A percentile compares a stretch with the other conserved stretches of the same genome.
These are phyloP conservation scores for Elsinoe ampelina DNA, from an alignment of 2,329 filamentous ascomycete genomes.

Conservation along the genomic window DNA sequence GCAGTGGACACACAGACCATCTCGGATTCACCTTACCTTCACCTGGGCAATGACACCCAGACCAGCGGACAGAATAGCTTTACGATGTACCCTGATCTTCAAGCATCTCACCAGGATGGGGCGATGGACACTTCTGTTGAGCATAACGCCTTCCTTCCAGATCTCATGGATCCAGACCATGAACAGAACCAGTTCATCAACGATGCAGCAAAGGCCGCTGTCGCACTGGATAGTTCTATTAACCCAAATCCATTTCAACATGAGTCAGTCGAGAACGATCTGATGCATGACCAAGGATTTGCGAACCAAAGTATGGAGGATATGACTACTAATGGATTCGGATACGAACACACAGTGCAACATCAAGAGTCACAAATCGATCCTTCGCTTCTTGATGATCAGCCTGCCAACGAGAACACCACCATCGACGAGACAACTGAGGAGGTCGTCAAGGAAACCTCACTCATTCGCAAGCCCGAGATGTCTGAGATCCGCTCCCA, in stretches of 20 bases:
- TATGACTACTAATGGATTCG: background rate
- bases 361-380: background rate
- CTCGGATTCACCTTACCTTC: constrained; percentile 6
- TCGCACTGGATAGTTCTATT: constrained; percentile 2
- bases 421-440: background rate
- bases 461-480: background rate
- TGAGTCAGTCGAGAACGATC: background rate
- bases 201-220: background rate
- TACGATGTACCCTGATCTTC: constrained; percentile 3
- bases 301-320: background rate
- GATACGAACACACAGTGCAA: background rate
- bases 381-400: background rate
- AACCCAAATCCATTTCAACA: background rate
- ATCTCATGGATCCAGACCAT: background rate
- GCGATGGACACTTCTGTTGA: background rate
- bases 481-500: background rate
- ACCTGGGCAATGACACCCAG: background rate
- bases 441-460: background rate
- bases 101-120: background rate
- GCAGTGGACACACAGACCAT: constrained; percentile 9
- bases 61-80: background rate
- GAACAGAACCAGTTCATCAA: constrained; percentile 8
- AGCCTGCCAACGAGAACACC: background rate
- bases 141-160: background rate
- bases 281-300: background rate